A percentile compares a stretch with the other conserved stretches of the same genome.
These are phyloP conservation scores for Pichia sp. DNA, from an alignment of 1,139 yeast genomes.

Conservation along the genomic window DNA sequence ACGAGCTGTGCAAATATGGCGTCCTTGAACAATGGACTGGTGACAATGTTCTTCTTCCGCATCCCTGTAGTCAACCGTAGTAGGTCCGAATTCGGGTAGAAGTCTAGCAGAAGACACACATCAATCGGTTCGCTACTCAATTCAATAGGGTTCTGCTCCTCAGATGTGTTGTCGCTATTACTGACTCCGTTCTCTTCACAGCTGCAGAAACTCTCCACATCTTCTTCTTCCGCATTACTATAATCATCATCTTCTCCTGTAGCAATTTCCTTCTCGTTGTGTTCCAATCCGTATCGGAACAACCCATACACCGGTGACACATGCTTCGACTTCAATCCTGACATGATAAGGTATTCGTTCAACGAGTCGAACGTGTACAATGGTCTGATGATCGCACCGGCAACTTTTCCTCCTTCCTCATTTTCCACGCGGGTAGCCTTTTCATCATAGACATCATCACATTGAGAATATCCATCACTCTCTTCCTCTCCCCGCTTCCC, in stretches of 20 bases:
- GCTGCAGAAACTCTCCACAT: neutral
- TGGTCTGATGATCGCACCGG: slow-evolving; percentile 1
- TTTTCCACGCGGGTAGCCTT: no score
- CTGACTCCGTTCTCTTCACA: neutral
- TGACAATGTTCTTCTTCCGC: slow-evolving; percentile 32
- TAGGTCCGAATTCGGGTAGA: slow-evolving; percentile 46
- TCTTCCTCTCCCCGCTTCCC: neutral
- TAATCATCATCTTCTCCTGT: neutral
- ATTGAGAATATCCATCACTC: no score
- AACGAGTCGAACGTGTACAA: slow-evolving; percentile 24
- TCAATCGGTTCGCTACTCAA: neutral
- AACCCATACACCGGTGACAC: slow-evolving; percentile 12
- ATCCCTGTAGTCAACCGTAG: slow-evolving; percentile 40
- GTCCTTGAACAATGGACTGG: slow-evolving; percentile 35
- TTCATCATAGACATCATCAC: no score
- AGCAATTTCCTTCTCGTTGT: neutral
- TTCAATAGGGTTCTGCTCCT: neutral
- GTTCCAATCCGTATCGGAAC: slow-evolving; percentile 1
- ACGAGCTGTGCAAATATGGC: slow-evolving; percentile 46
- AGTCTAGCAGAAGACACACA: slow-evolving; percentile 36
- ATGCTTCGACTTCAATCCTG: slow-evolving; percentile 13
- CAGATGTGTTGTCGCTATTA: neutral
- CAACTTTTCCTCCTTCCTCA: neutral
- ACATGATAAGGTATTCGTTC: slow-evolving; percentile 28
- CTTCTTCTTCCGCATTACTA: neutral